Evolutionary conservation across 78 protist genomes (phyloP), one percentile per base, ranked within the genome.

Genomic region (Anaeramoeba ignava): DNA sequence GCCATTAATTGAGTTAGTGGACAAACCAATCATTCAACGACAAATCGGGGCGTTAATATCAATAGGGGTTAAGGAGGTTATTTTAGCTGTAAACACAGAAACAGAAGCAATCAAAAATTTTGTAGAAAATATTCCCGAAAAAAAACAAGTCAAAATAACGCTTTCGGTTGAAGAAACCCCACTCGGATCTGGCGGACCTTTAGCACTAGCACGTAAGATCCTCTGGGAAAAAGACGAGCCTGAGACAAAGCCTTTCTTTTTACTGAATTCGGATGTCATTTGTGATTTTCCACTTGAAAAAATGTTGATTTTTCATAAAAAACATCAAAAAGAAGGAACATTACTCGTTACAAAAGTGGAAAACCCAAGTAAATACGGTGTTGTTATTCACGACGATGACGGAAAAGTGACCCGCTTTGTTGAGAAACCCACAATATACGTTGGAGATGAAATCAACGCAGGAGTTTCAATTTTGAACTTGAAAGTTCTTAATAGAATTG

Each of bases 181-280:
- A 34, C 82, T 96, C 40, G 98, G 98, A 23, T 94, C 97, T 36
- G 98, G 97, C 31, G 98, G 98, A 0, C 98, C 98, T 37, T 84
- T 96, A 33, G 95, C 93, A 3, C 91, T 95, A 40, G 97, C 96
- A 31, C 68, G 33, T n/a, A 17, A 2, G 40, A 42, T 80, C 36
- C 89, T 86, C 23, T 0, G 31, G 2, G 87, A 89, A 85, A 34
- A 83, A 42, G 1, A 39, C 81, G 78, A 85, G 84, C 41, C 38
- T 81, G 87, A 81, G 33, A 81, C 73, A 41, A 93, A 93, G 79
- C 93, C 93, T 31, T 94, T 95, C 89, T 95, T 95, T 81, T 95
- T 96, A 38, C 84, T 95, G 81, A 96, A 96, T 88, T 82, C 91
- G 54, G 97, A 96, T 89, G 87, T 96, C 41, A 93, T 87, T 73